Base-by-base conservation (phyloP, 164 flowering plant species). In the Malania oleifera region DNA sequence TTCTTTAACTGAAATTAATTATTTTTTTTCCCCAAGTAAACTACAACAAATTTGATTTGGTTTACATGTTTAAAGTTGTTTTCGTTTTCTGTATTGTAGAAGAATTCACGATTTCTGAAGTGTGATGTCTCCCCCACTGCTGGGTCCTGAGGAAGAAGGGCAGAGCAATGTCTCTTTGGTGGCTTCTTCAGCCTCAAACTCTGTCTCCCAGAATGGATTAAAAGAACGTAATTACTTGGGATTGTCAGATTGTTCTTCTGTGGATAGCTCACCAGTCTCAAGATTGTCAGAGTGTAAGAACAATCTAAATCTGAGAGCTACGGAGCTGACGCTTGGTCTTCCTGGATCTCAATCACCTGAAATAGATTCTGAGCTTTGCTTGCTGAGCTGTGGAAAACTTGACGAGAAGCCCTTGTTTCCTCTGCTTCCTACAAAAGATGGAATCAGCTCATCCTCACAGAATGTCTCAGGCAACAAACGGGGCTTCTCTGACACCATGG, bases 261-360 rank as follows among this genome's bases (percentile, higher is more conserved):
- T 77, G 19, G 98, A 85, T 57, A 87, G 98, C 68, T 82, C 89
- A 13, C 65, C 76, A 2, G 75, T 77, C 29, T 74, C 86, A 0
- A 68, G 77, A 63, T 69, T 66, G 41, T 69, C 80, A 1, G 80
- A 80, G 45, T 76, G 68, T 31, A 77, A 76, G 57, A 72, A 35
- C 59, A 75, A 70, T 52, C 63, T 91, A 44, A 85, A 89, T 74
- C 54, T 92, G 49, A 85, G 82, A 66, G 95, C 92, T 18, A 92
- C 98, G 15, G 98, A 92, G 63, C 61, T 92, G 61, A 82, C 90
- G 65, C 95, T 92, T 48, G 98, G 98, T 48, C 96, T 87, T 64
- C 98, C 98, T 27, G 96, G 96, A 56, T 92, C 93, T 15, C 84
- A 72, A 52, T 92, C 93, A 17, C 91, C 98, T 38, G 84, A 71